A percentile compares a stretch with the other conserved stretches of the same genome.
These are phyloP conservation scores for Margaritispora aquatica DNA, from an alignment of 495 filamentous ascomycete genomes.

Conservation along the genomic window DNA sequence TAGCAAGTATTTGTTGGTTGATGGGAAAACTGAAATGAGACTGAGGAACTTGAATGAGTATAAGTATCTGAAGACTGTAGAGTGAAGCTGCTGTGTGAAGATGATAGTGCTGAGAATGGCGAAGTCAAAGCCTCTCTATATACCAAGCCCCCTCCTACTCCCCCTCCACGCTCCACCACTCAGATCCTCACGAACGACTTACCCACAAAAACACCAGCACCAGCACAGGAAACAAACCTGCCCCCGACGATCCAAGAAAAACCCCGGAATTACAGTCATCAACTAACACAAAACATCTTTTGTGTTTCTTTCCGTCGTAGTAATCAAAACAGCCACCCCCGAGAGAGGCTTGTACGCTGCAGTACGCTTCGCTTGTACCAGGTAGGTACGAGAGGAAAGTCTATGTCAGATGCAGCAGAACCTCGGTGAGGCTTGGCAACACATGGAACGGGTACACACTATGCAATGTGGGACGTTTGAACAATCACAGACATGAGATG, in stretches of 20 bases:
- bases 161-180: neutral
- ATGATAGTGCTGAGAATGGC: neutral
- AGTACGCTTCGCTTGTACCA: too few species aligned
- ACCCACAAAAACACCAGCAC: neutral
- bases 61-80: neutral
- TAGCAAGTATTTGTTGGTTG: neutral
- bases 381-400: too few species aligned
- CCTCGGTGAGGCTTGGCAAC: neutral
- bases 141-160: constrained; percentile 1
- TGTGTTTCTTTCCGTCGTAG: neutral
- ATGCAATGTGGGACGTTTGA: neutral
- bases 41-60: neutral
- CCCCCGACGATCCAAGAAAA: neutral
- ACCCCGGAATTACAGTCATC: constrained; percentile 1
- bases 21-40: neutral
- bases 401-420: too few species aligned
- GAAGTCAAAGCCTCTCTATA: constrained; percentile 2
- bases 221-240: neutral
- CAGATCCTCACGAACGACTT: neutral
- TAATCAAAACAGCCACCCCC: neutral
- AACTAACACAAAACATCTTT: neutral
- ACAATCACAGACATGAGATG: neutral
- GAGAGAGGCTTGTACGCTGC: neutral
- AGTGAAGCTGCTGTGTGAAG: neutral
- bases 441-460: too few species aligned